Evolutionary conservation across 2,329 filamentous ascomycete species (phyloP).

Genomic region (Alternaria ethzedia): DNA sequence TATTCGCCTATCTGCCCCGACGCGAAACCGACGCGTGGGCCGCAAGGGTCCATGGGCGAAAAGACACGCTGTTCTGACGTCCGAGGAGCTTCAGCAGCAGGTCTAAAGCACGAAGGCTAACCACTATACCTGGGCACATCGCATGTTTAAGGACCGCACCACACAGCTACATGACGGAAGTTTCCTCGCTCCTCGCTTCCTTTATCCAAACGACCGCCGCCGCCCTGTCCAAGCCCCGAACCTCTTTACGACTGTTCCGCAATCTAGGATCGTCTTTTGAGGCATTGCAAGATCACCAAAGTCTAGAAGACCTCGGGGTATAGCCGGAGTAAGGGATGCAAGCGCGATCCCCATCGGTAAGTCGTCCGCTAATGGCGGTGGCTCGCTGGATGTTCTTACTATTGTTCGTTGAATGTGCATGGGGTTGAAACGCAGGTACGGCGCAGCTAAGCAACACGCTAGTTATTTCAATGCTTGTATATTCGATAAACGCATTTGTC

Average conservation of each 20-base stretch:
- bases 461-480: not conserved
- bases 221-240: not conserved
- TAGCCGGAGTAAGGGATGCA: not conserved
- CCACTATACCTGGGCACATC: not conserved
- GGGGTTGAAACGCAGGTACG: not conserved
- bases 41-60: not conserved
- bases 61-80: not conserved
- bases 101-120: not conserved
- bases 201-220: not conserved
- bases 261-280: not conserved
- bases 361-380: not conserved
- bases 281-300: not conserved
- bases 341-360: not conserved
- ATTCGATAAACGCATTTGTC: accelerated
- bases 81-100: not conserved
- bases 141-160: not conserved
- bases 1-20: not conserved
- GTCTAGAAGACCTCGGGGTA: not conserved
- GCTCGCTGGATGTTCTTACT: not conserved
- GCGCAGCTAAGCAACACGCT: not conserved
- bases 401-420: not conserved
- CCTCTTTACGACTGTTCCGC: not conserved
- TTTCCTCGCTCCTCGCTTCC: not conserved
- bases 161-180: not conserved
- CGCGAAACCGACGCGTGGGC: not conserved